phyloP scores from a whole-genome alignment of 176 grass and related monocot species.

The Paspalum notatum region DNA sequence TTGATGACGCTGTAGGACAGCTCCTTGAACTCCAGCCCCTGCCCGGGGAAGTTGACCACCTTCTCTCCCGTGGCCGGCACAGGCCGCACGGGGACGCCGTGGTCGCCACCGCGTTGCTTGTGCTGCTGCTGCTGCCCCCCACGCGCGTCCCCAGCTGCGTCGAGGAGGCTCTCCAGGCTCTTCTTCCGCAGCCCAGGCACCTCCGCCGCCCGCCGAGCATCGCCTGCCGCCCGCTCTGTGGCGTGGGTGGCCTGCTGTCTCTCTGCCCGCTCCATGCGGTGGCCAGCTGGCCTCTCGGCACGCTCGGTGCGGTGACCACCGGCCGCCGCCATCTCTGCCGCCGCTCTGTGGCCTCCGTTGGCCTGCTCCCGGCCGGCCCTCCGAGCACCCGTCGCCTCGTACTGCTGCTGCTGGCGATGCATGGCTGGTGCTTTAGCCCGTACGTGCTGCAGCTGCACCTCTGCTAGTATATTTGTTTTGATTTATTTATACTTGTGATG shows the following conservation, averaged over 20 bases:
- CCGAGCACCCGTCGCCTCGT: slow-evolving; percentile 4
- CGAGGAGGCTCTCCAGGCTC: slow-evolving; percentile 67
- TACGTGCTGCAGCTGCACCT: background rate
- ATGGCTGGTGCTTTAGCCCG: background rate
- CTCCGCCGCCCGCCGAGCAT: slow-evolving; percentile 1
- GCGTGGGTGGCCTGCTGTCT: background rate
- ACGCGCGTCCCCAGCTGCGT: slow-evolving; percentile 3
- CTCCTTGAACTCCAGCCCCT: slow-evolving; percentile 73
- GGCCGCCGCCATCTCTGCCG: slow-evolving; percentile 2
- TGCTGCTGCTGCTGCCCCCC: slow-evolving; percentile 11
- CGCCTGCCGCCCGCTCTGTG: background rate
- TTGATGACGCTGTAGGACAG: slow-evolving; percentile 70
- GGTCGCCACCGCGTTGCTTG: background rate
- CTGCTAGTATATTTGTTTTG: background rate
- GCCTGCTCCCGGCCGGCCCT: background rate
- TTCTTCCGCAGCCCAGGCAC: slow-evolving; percentile 20
- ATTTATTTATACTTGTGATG: background rate
- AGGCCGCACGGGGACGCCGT: background rate
- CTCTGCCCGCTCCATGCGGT: background rate
- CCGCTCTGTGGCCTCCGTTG: background rate
- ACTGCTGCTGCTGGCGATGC: slow-evolving; percentile 14
- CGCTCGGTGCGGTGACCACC: slow-evolving; percentile 1
- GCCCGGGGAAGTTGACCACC: slow-evolving; percentile 46
- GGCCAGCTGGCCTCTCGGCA: background rate
- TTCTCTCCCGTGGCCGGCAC: background rate